Evolutionary conservation across 139 green algal species (phyloP), one percentile per base, ranked within the genome.

Genomic region (Dunaliella primolecta): DNA sequence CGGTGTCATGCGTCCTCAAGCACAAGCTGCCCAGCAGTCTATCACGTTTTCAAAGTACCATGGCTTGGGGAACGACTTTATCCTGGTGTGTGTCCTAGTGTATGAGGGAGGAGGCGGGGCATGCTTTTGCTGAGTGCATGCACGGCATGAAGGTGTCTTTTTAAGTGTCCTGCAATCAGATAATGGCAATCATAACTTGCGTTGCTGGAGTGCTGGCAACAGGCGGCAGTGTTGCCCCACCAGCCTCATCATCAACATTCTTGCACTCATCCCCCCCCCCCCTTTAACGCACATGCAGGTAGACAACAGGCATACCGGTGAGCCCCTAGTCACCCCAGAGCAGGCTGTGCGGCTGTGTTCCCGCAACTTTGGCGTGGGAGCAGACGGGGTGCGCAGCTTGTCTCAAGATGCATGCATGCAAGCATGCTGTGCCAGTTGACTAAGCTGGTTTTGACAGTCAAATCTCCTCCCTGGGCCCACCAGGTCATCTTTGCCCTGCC

Each of bases 61-160:
- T 75, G 97, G 97, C 3, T 87, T 99, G 0, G 97, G 97, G 36
- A 99, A 99, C 87, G 97, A 99, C 89, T 99, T 99, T 87, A 96
- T 99, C 77, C 88, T 99, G 89, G 94, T 95, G 64, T 55, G 91
- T 81, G 23, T 24, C 20, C 36, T 78, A 35, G 72, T 78, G 21
- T n/a, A 3, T 78, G n/a, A n/a, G n/a, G 3, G 23, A 29, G 30
- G 72, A 78, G 23, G 72, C 72, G 32, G 23, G 72, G 3, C 21
- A 23, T 34, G 31, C 11, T 23, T 32, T 36, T 21, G 33, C 38
- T 30, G 21, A 25, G 3, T 72, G 20, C 36, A 36, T 35, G 35
- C 23, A 11, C 32, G 21, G 76, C 23, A 55, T 31, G 32, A 55
- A 20, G 76, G 23, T 27, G 75, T 21, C 75, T 23, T 30, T 11